phyloP scores from a whole-genome alignment of 2,329 filamentous ascomycete species.

The Cladosporium sp. region DNA sequence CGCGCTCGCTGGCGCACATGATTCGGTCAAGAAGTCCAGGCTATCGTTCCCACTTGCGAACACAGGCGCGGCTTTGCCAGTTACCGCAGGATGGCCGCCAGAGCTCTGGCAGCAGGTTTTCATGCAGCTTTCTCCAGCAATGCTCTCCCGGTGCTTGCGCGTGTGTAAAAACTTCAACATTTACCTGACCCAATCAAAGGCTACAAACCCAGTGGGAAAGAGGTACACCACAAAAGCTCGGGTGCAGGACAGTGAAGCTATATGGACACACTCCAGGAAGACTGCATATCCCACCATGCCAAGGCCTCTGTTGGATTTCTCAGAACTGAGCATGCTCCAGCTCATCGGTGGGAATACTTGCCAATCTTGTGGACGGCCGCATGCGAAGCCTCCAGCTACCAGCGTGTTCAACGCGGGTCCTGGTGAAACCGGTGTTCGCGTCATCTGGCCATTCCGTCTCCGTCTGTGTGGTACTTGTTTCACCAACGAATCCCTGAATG shows the following conservation, averaged over 20 bases:
- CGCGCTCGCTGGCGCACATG: constrained; percentile 7
- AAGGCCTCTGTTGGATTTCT: constrained; percentile 57
- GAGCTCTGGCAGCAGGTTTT: constrained; percentile 33
- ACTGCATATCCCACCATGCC: constrained; percentile 63
- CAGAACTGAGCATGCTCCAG: constrained; percentile 73
- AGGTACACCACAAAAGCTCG: constrained; percentile 7
- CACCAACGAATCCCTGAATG: constrained; percentile 57
- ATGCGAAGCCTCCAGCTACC: constrained; percentile 25
- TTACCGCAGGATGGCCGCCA: constrained; percentile 9
- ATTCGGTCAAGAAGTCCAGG: constrained; percentile 22
- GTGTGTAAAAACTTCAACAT: constrained; percentile 28
- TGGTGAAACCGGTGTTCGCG: constrained; percentile 54
- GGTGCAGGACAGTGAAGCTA: constrained; percentile 54
- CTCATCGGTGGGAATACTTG: constrained; percentile 60
- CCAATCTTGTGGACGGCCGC: constrained; percentile 59
- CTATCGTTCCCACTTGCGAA: constrained; percentile 8
- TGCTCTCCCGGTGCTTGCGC: constrained; percentile 29
- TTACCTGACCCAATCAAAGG: constrained; percentile 24
- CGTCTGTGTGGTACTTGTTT: constrained; percentile 65
- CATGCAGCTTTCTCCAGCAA: constrained; percentile 27
- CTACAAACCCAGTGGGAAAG: constrained; percentile 1
- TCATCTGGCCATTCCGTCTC: constrained; percentile 68
- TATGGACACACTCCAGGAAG: constrained; percentile 68
- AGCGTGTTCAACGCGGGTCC: constrained; percentile 57
- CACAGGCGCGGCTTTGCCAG: constrained; percentile 12